A percentile compares a stretch with the other conserved stretches of the same genome.
Conservation (phyloP, 2,329 filamentous ascomycete species). For the Zasmidium angulare region DNA sequence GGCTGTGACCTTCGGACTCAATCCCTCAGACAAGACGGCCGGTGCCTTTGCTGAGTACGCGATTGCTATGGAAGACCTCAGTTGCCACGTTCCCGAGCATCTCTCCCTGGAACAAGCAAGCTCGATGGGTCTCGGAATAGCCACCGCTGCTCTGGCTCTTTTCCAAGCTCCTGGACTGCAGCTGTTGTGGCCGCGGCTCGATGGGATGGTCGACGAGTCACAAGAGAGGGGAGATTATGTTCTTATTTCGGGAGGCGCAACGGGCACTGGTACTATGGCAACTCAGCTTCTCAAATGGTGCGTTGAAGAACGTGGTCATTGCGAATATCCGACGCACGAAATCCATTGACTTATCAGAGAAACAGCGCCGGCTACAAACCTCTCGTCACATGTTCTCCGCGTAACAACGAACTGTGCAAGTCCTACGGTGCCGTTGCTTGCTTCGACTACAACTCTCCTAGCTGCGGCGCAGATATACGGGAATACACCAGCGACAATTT, state of each 20-base stretch:
- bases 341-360: neutral
- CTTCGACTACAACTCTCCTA: slow-evolving; percentile 47
- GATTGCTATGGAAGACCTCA: neutral
- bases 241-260: slow-evolving; percentile 49
- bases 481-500: slow-evolving; percentile 42
- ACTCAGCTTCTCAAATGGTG: slow-evolving; percentile 45
- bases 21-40: neutral
- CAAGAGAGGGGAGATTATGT: slow-evolving; percentile 27
- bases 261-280: slow-evolving; percentile 45
- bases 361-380: slow-evolving; percentile 39
- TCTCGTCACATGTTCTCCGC: slow-evolving; percentile 48
- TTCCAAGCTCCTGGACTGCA: neutral
- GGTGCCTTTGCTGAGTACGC: slow-evolving; percentile 1
- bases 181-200: neutral
- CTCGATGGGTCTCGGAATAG: neutral
- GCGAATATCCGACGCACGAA: neutral
- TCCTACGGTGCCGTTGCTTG: slow-evolving; percentile 44
- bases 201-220: neutral
- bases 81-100: neutral
- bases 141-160: neutral
- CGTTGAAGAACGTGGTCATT: too few species aligned
- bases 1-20: neutral
- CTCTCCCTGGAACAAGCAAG: neutral
- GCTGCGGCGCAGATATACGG: slow-evolving; percentile 36
- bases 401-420: slow-evolving; percentile 45